A percentile compares a stretch with the other conserved stretches of the same genome.
These are phyloP conservation scores for Pleurotus platypus DNA, from an alignment of 768 basidiomycete species.

Conservation along the genomic window DNA sequence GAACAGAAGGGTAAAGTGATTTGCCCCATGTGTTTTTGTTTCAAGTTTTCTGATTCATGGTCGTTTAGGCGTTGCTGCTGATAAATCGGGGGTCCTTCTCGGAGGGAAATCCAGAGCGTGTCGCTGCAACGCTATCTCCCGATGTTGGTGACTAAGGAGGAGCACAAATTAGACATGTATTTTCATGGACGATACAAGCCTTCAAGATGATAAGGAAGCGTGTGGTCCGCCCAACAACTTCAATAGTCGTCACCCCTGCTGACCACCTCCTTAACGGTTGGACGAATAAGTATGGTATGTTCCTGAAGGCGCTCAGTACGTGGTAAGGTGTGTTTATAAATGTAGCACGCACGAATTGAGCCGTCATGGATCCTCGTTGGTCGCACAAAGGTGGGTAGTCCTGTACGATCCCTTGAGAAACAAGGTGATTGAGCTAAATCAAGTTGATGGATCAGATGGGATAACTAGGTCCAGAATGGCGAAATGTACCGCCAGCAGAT, in stretches of 20 bases:
- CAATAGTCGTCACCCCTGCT: slow-evolving; percentile 84
- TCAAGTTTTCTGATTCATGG: too few relatives aligned
- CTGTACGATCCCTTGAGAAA: slow-evolving; percentile 82
- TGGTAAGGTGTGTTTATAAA: background rate
- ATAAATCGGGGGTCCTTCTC: too few relatives aligned
- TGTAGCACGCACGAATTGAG: slow-evolving; percentile 69
- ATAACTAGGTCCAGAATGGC: background rate
- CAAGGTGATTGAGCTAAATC: slow-evolving; percentile 80
- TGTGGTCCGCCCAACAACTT: background rate
- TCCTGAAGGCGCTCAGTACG: slow-evolving; percentile 43
- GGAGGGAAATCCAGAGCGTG: too few relatives aligned
- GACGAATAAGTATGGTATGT: slow-evolving; percentile 81
- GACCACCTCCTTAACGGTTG: slow-evolving; percentile 81
- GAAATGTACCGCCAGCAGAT: slow-evolving; percentile 74
- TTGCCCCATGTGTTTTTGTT: too few relatives aligned
- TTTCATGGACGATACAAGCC: too few relatives aligned
- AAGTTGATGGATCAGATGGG: background rate
- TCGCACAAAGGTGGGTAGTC: slow-evolving; percentile 94
- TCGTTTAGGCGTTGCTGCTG: too few relatives aligned
- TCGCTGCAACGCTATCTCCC: too few relatives aligned
- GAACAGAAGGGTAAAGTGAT: too few relatives aligned
- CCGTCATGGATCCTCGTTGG: slow-evolving; percentile 83
- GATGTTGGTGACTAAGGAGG: too few relatives aligned
- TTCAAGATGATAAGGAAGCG: background rate
- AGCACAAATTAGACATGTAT: too few relatives aligned